A percentile compares a stretch with the other conserved stretches of the same genome.
Conservation (phyloP, 2,329 filamentous ascomycete species). For the Colletotrichum coccodes region DNA sequence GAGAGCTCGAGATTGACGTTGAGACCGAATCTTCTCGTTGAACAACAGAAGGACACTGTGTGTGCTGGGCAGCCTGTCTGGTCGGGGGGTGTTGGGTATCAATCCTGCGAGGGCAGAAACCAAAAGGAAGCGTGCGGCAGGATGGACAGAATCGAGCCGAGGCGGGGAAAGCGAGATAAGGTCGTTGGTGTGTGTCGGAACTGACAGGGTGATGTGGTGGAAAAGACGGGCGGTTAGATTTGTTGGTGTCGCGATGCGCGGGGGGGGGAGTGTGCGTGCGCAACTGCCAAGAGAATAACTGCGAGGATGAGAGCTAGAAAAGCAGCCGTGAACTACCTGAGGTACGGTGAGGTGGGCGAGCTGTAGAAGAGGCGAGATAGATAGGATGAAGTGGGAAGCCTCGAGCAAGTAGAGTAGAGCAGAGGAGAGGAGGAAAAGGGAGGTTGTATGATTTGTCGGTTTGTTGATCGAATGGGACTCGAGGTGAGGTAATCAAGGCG, state of each 20-base stretch:
- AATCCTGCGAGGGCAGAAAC: neutral
- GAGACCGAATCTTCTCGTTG: neutral
- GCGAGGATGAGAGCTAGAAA: neutral
- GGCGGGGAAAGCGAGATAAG: neutral
- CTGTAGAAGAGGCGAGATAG: neutral
- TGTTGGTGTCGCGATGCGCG: slow-evolving; percentile 5
- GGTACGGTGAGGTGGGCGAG: neutral
- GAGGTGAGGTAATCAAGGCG: slow-evolving; percentile 5
- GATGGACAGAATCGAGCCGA: neutral
- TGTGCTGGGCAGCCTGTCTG: neutral
- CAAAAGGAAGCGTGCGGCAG: neutral
- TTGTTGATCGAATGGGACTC: neutral
- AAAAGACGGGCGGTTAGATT: neutral
- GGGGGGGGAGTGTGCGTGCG: slow-evolving; percentile 8
- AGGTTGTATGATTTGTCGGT: neutral
- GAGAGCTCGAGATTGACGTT: neutral
- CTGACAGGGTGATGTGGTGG: neutral
- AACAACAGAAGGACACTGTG: neutral
- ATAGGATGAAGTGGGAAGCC: neutral
- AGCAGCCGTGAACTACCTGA: neutral
- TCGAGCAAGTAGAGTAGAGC: neutral
- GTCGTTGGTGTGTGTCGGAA: neutral
- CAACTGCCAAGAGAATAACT: neutral
- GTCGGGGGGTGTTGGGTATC: neutral
- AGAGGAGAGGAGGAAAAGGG: neutral